Conservation (phyloP, 192 early-diverging fungal genomes). For the Tieghemiomyces parasiticus region DNA sequence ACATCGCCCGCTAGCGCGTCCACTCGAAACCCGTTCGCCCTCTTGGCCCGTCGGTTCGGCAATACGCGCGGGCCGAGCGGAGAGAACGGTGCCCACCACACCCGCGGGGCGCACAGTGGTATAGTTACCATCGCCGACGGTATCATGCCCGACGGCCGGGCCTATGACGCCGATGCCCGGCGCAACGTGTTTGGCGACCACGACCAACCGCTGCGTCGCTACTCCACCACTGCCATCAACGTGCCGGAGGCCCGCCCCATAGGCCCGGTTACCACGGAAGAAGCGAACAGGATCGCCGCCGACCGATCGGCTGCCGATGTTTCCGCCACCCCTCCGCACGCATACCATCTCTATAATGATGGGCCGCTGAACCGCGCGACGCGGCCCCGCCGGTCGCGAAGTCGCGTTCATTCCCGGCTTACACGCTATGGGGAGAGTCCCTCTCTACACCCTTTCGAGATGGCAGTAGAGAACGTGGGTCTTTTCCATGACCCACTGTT, state of each 20-base stretch:
- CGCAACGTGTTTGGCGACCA: too few species aligned
- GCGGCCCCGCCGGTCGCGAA: too few species aligned
- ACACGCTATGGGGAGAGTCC: neutral
- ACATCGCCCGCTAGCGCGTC: neutral
- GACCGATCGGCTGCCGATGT: neutral
- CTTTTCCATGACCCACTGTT: constrained; percentile 8
- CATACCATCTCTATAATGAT: neutral
- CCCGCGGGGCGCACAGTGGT: neutral
- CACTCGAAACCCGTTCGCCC: constrained; percentile 8
- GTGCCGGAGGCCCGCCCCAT: neutral
- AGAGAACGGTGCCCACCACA: neutral
- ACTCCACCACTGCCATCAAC: constrained; percentile 9
- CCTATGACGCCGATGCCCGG: too few species aligned
- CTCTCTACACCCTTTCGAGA: constrained; percentile 10
- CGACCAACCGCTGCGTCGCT: constrained; percentile 9
- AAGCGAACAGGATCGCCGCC: neutral
- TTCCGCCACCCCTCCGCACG: too few species aligned
- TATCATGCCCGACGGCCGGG: constrained; percentile 1
- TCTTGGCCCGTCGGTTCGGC: constrained; percentile 7
- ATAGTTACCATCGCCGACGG: constrained; percentile 6
- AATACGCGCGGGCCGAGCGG: too few species aligned
- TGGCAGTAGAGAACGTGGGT: constrained; percentile 9
- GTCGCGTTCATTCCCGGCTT: too few species aligned
- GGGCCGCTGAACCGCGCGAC: neutral
- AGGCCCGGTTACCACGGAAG: neutral